Evolutionary conservation across 2,329 filamentous ascomycete genomes (phyloP).

Genomic region (Fusarium torreyae): DNA sequence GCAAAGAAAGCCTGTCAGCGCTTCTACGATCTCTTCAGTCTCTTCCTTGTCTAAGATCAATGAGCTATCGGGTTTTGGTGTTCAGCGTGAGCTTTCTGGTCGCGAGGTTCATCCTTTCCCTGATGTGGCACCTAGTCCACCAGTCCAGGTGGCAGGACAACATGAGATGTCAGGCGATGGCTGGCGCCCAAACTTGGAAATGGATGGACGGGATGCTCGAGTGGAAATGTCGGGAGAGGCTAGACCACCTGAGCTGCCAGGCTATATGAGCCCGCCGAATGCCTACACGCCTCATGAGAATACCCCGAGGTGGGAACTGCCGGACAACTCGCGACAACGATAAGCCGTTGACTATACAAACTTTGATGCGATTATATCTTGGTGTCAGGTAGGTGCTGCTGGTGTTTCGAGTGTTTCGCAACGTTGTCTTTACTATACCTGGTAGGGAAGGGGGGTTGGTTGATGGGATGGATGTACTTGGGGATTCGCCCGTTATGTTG

Average conservation of each 20-base stretch:
- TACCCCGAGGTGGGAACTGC: constrained; percentile 45
- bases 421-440: background rate
- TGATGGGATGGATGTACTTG: background rate
- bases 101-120: constrained; percentile 33
- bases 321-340: constrained; percentile 39
- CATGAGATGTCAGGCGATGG: constrained; percentile 44
- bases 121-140: constrained; percentile 36
- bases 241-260: constrained; percentile 36
- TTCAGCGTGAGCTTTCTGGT: constrained; percentile 38
- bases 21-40: constrained; percentile 39
- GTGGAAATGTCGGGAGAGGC: constrained; percentile 40
- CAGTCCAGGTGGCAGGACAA: constrained; percentile 38
- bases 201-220: constrained; percentile 37
- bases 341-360: background rate
- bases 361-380: background rate
- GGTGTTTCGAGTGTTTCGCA: too few species aligned
- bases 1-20: constrained; percentile 39
- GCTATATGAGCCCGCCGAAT: constrained; percentile 32
- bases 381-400: too few species aligned
- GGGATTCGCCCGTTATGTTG: background rate
- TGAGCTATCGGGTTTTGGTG: constrained; percentile 33
- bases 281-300: constrained; percentile 20
- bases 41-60: constrained; percentile 41
- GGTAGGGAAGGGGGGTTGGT: background rate
- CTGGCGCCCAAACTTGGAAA: constrained; percentile 40